Conservation (phyloP, 176 grass and related monocot species). For the Olyra latifolia region DNA sequence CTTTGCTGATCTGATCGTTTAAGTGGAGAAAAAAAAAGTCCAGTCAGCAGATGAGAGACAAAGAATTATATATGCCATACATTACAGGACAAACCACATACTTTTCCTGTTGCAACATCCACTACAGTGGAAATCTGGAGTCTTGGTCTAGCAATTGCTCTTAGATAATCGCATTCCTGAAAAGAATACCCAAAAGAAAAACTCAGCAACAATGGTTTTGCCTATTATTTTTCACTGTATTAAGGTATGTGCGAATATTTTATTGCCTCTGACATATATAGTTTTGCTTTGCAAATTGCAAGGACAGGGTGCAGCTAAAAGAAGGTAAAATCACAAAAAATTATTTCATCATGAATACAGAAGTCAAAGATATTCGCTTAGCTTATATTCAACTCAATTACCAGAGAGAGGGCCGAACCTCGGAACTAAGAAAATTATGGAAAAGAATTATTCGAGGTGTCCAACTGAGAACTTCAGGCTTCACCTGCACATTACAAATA, state of each 20-base stretch:
- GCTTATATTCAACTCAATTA: not conserved
- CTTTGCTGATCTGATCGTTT: not conserved
- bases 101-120: constrained; percentile 76
- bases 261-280: not conserved
- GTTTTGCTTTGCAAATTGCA: constrained; percentile 1
- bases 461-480: constrained; percentile 71
- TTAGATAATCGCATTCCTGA: constrained; percentile 90
- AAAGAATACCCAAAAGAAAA: constrained; percentile 30
- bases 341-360: not conserved
- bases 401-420: constrained; percentile 29
- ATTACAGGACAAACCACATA: constrained; percentile 34
- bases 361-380: not conserved
- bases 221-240: not conserved
- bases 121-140: constrained; percentile 76
- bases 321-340: not conserved
- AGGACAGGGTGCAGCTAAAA: not conserved
- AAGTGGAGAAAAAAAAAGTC: not conserved
- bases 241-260: not conserved
- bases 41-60: not conserved
- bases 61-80: not conserved
- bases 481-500: constrained; percentile 51
- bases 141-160: constrained; percentile 82
- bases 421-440: constrained; percentile 72
- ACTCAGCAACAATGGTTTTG: not conserved
- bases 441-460: constrained; percentile 67